Conservation (phyloP, 83 land plant species). For the Diphasiastrum complanatum region DNA sequence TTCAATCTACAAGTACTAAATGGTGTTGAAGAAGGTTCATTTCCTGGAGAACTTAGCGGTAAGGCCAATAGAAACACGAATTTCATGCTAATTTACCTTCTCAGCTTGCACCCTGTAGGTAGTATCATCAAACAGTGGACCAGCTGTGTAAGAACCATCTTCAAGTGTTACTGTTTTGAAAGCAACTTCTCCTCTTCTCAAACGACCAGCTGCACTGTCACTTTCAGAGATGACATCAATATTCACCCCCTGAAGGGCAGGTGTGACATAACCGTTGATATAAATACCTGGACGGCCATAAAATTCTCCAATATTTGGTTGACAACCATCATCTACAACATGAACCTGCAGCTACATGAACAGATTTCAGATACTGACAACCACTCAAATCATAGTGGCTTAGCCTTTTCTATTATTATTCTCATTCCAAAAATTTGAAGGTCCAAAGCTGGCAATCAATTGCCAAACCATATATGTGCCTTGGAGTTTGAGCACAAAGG, state of each 20-base stretch:
- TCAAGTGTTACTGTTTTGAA: slow-evolving; percentile 43
- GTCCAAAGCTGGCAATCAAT: no score
- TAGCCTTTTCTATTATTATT: no score
- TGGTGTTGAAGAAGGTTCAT: no score
- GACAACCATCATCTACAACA: slow-evolving; percentile 75
- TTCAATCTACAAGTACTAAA: no score
- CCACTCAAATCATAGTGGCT: no score
- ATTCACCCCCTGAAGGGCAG: slow-evolving; percentile 61
- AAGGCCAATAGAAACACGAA: not conserved
- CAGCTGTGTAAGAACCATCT: slow-evolving; percentile 65
- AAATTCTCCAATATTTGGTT: slow-evolving; percentile 50
- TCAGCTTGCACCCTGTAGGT: slow-evolving; percentile 61
- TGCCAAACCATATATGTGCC: no score
- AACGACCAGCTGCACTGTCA: slow-evolving; percentile 34
- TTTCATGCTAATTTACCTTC: slow-evolving; percentile 38
- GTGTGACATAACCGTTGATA: slow-evolving; percentile 61
- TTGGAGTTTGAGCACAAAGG: no score
- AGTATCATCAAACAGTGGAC: slow-evolving; percentile 83
- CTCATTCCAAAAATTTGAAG: no score
- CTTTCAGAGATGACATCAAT: slow-evolving; percentile 49
- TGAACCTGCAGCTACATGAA: no score
- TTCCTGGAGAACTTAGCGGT: not conserved
- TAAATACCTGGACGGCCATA: slow-evolving; percentile 66
- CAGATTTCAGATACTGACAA: no score
- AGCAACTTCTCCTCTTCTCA: slow-evolving; percentile 64